A percentile compares a stretch with the other conserved stretches of the same genome.
Conservation (phyloP, 768 basidiomycete genomes). For the Hypholoma fasciculare region DNA sequence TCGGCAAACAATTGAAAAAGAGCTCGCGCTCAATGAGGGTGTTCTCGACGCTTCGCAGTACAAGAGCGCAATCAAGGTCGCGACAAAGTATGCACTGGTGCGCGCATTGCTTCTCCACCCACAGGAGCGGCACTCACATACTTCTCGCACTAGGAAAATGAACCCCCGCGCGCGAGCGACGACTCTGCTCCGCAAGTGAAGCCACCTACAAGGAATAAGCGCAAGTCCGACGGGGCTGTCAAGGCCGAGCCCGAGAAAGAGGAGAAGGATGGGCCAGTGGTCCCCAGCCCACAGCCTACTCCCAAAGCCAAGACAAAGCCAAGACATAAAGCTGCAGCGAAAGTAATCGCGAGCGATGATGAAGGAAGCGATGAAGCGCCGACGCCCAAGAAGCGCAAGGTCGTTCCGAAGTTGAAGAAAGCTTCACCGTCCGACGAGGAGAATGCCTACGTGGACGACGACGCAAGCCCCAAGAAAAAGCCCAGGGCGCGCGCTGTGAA, state of each 20-base stretch:
- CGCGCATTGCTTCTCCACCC: conserved; percentile 2
- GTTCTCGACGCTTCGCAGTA: conserved; percentile 42
- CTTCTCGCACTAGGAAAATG: conserved; percentile 11
- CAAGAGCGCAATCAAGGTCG: conserved; percentile 46
- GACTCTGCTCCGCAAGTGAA: conserved; percentile 7
- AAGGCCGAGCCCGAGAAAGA: conserved; percentile 9
- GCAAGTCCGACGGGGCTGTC: conserved; percentile 2
- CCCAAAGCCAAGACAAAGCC: conserved; percentile 2
- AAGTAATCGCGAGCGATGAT: conserved; percentile 2
- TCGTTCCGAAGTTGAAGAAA: not conserved
- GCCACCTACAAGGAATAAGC: conserved; percentile 11
- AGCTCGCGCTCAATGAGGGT: conserved; percentile 43
- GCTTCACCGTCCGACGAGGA: not conserved
- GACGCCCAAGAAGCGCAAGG: conserved; percentile 5
- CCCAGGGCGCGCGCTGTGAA: conserved; percentile 3
- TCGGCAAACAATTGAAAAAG: conserved; percentile 48
- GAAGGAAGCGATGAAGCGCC: not conserved
- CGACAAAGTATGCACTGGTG: conserved; percentile 39
- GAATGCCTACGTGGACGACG: conserved; percentile 9
- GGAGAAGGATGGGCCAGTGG: conserved; percentile 3
- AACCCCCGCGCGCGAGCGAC: conserved; percentile 3
- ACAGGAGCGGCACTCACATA: not conserved
- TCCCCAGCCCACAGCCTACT: not conserved
- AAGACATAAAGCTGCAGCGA: conserved; percentile 14
- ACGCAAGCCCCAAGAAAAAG: conserved; percentile 6